Percentiles rank a stretch among this genome's conserved stretches.
phyloP scores from a whole-genome alignment of 148 eudicot species.

The Spergularia marina region DNA sequence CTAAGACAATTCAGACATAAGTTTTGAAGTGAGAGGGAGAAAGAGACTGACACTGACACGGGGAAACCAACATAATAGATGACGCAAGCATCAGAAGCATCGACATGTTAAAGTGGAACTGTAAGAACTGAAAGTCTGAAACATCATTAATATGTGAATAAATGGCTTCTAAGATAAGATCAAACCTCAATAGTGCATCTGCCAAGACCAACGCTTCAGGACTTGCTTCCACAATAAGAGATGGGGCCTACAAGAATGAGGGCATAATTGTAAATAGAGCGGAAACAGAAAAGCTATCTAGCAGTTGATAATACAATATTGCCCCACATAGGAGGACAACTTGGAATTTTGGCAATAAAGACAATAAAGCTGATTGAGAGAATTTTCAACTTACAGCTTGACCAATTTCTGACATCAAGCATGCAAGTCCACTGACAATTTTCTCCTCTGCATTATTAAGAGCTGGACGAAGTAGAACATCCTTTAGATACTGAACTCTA shows the following conservation, averaged over 20 bases:
- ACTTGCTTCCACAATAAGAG: conserved; percentile 74
- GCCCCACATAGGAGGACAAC: conserved; percentile 5
- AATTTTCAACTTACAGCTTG: conserved; percentile 77
- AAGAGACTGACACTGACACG: neutral
- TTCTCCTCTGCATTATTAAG: conserved; percentile 78
- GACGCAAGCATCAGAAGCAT: neutral
- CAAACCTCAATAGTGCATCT: conserved; percentile 81
- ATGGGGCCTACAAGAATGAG: conserved; percentile 60
- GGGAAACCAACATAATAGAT: neutral
- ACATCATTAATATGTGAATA: neutral
- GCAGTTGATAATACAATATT: neutral
- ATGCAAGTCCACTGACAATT: conserved; percentile 75
- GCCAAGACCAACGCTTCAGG: conserved; percentile 72
- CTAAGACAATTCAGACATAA: neutral
- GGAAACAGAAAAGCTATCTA: neutral
- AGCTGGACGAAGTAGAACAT: conserved; percentile 85
- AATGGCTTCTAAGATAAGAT: conserved; percentile 2
- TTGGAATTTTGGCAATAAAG: conserved; percentile 11
- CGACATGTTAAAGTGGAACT: neutral
- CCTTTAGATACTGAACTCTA: conserved; percentile 75
- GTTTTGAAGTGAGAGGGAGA: neutral
- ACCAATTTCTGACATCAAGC: conserved; percentile 97
- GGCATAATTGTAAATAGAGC: neutral
- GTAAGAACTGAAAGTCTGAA: neutral
- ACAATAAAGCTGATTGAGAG: neutral